phyloP scores from a whole-genome alignment of 768 basidiomycete genomes.

The Lentinula boryana region DNA sequence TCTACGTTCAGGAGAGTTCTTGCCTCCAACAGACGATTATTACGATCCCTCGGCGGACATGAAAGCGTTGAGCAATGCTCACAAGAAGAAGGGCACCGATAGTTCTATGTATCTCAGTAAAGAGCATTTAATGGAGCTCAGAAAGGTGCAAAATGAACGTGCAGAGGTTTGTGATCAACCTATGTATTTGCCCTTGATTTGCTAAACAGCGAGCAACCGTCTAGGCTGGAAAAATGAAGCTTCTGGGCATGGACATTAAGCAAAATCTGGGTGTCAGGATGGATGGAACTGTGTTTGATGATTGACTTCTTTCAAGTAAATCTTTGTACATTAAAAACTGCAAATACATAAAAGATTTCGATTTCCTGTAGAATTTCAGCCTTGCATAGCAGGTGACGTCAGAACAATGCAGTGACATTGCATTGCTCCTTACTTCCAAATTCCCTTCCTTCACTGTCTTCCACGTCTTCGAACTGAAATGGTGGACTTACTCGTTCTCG shows the following conservation, averaged over 20 bases:
- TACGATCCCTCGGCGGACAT: constrained; percentile 87
- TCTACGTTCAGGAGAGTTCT: constrained; percentile 75
- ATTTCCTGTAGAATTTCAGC: too few species aligned
- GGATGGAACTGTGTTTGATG: constrained; percentile 66
- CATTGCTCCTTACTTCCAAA: too few species aligned
- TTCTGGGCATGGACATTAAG: constrained; percentile 83
- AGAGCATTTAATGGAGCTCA: constrained; percentile 76
- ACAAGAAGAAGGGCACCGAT: constrained; percentile 65
- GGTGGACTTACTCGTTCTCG: constrained; percentile 59
- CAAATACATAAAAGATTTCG: too few species aligned
- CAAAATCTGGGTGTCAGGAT: constrained; percentile 83
- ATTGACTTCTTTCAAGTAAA: constrained; percentile 10
- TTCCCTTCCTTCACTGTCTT: not conserved
- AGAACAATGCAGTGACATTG: too few species aligned
- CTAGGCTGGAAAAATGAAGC: constrained; percentile 78
- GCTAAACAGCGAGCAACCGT: not conserved
- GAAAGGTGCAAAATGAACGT: constrained; percentile 82
- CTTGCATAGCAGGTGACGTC: too few species aligned
- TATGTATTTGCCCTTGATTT: not conserved
- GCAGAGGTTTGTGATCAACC: constrained; percentile 49
- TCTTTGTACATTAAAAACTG: not conserved
- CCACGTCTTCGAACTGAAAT: not conserved
- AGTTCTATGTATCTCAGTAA: constrained; percentile 70
- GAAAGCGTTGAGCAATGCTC: constrained; percentile 63
- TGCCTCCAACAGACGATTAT: constrained; percentile 62